A percentile compares a stretch with the other conserved stretches of the same genome.
Evolutionary conservation across 331 rosid genomes (phyloP).

Genomic region (Phaseolus coccineus): DNA sequence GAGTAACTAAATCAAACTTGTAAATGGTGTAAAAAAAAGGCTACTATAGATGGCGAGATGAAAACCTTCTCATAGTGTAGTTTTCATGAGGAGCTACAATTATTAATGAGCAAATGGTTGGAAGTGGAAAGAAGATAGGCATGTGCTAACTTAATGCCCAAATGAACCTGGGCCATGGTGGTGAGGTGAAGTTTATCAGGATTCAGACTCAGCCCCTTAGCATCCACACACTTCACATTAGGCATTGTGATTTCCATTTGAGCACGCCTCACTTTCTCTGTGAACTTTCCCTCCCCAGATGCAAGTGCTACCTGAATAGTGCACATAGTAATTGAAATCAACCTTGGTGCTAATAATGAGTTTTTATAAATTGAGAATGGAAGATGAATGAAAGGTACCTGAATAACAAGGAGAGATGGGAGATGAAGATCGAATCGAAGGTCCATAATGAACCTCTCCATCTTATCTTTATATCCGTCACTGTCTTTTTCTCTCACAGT

Average conservation of each 20-base stretch:
- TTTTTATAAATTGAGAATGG: too few species aligned
- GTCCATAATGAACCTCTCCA: slow-evolving; percentile 53
- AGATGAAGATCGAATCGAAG: slow-evolving; percentile 53
- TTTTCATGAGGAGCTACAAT: too few species aligned
- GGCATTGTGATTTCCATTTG: slow-evolving; percentile 52
- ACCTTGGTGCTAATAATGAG: too few species aligned
- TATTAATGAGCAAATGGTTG: too few species aligned
- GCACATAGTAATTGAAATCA: too few species aligned
- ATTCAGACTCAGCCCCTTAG: slow-evolving; percentile 60
- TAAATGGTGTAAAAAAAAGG: too few species aligned
- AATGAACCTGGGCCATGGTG: slow-evolving; percentile 57
- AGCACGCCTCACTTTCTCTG: slow-evolving; percentile 61
- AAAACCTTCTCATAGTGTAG: too few species aligned
- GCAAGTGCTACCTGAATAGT: slow-evolving; percentile 64
- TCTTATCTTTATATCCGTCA: slow-evolving; percentile 41
- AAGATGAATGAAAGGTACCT: slow-evolving; percentile 37
- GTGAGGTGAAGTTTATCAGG: slow-evolving; percentile 72
- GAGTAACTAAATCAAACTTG: too few species aligned
- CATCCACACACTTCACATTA: slow-evolving; percentile 65
- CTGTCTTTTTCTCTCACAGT: slow-evolving; percentile 60
- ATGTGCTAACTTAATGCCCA: slow-evolving; percentile 61
- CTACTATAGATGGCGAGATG: too few species aligned
- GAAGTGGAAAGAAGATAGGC: slow-evolving; percentile 42
- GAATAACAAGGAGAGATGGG: slow-evolving; percentile 61
- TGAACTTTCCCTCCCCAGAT: slow-evolving; percentile 70